phyloP scores from a whole-genome alignment of 139 green algal species.

The Bryopsis sp. region DNA sequence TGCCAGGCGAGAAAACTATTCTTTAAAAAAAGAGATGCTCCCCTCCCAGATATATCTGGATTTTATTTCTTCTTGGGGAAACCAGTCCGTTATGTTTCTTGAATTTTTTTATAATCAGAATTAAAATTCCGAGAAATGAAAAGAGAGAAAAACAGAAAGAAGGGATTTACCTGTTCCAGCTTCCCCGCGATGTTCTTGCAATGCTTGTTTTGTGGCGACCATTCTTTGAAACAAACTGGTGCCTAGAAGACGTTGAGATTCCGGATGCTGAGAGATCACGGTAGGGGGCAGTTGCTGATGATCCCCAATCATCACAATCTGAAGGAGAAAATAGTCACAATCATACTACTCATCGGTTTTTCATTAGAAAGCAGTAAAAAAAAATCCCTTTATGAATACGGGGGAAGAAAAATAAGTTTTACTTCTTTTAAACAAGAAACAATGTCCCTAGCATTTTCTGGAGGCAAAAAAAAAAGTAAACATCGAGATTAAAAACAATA shows the following conservation, averaged over 20 bases:
- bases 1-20: no score
- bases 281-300: constrained; percentile 79
- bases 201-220: not conserved
- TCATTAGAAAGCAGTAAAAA: not conserved
- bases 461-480: no score
- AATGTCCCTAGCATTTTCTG: no score
- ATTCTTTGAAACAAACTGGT: constrained; percentile 24
- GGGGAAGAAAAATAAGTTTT: no score
- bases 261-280: constrained; percentile 48
- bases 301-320: constrained; percentile 79
- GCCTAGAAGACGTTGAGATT: not conserved
- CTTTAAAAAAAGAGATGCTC: no score
- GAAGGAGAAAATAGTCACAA: constrained; percentile 42
- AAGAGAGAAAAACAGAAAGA: not conserved
- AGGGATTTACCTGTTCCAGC: not conserved
- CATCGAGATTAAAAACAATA: no score
- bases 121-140: no score
- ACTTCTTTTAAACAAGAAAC: no score
- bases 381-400: not conserved
- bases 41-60: no score
- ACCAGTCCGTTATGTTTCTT: no score
- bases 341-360: not conserved
- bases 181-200: not conserved
- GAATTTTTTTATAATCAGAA: no score
- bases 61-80: no score